These are phyloP conservation scores for Leccinum disarticulatum DNA, from an alignment of 768 basidiomycete species.

Conservation along the genomic window DNA sequence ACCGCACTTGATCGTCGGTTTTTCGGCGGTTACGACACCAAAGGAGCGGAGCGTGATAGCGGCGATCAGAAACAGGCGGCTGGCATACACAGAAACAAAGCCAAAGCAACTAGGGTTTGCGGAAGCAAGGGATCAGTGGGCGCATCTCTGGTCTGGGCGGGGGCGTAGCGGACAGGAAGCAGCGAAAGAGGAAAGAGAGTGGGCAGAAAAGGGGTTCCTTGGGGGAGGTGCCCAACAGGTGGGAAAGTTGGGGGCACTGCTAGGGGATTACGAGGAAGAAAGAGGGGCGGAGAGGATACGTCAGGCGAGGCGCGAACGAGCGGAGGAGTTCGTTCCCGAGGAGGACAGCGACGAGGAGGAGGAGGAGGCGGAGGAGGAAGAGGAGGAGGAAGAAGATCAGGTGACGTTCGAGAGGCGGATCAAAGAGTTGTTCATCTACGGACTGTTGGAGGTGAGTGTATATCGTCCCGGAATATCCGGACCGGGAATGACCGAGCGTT, in stretches of 20 bases:
- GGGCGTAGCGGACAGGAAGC: constrained; percentile 50
- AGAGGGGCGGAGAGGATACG: constrained; percentile 65
- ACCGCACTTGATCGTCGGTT: constrained; percentile 52
- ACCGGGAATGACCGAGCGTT: background rate
- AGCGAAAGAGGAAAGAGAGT: constrained; percentile 64
- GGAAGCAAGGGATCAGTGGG: constrained; percentile 59
- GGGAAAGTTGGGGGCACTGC: constrained; percentile 64
- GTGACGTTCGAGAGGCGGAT: constrained; percentile 57
- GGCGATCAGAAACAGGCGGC: constrained; percentile 69
- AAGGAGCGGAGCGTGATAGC: constrained; percentile 65
- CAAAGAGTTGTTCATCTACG: constrained; percentile 74
- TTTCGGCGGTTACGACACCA: constrained; percentile 48
- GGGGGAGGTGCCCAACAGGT: constrained; percentile 55
- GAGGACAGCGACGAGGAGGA: constrained; percentile 57
- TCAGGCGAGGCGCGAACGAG: constrained; percentile 40
- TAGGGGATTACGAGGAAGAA: constrained; percentile 78
- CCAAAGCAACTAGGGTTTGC: constrained; percentile 57
- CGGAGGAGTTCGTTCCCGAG: constrained; percentile 49
- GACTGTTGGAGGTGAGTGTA: constrained; percentile 62
- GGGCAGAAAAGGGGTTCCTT: constrained; percentile 66
- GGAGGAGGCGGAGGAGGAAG: constrained; percentile 37
- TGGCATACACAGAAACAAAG: constrained; percentile 55
- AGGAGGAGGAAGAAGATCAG: constrained; percentile 49
- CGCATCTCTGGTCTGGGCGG: constrained; percentile 62
- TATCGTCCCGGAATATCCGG: background rate